Evolutionary conservation across 2,329 filamentous ascomycete species (phyloP), one percentile per base, ranked within the genome.

Genomic region (Alternaria arbusti): DNA sequence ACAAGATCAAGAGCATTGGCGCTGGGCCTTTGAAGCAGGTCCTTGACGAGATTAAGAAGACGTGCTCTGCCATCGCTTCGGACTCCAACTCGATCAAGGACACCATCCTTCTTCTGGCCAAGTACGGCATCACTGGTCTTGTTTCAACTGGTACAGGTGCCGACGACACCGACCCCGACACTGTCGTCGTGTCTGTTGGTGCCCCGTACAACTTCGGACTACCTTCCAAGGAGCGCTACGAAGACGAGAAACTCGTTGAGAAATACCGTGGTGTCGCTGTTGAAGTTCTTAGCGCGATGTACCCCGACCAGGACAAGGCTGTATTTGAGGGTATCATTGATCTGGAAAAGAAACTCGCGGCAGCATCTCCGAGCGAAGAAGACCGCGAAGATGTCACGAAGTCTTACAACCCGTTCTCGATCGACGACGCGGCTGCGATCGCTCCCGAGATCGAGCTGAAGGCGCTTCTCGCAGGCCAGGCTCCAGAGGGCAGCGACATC

Each of bases 401-500:
- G 81, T 88, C 86, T 67, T 91, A 91, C 78, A 91, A 91, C 70
- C 88, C 88, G 1, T 85, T 86, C 75, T 84, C 84, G 9, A 76
- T 90, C 17, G 79, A 85, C 11, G 86, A 90, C 57, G 86, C 85
- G 6, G 81, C 84, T 32, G 80, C 81, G 4, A 79, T 91, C 22
- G 78, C 86, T 1, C 89, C 89, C 2, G 82, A 87, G 57, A 79
- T 91, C 10, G 82, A 84, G 12, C 76, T 91, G 2, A 78, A 84
- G 17, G 77, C 81, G 6, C 79, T 90, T 2, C 80, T 91, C 45
- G 79, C 81, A 9, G 81, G 77, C 4, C 81, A 90, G 26, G 83
- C 84, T 0, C 88, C 88, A 0, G 71, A 81, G 8, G 79, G 84
- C 54, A 85, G 85, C 69, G 82, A 82, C 13, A 78, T 84, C 2